Percentiles rank a stretch among this genome's conserved stretches.
These are phyloP conservation scores for Xylaria castorea DNA, from an alignment of 495 filamentous ascomycete species.

Conservation along the genomic window DNA sequence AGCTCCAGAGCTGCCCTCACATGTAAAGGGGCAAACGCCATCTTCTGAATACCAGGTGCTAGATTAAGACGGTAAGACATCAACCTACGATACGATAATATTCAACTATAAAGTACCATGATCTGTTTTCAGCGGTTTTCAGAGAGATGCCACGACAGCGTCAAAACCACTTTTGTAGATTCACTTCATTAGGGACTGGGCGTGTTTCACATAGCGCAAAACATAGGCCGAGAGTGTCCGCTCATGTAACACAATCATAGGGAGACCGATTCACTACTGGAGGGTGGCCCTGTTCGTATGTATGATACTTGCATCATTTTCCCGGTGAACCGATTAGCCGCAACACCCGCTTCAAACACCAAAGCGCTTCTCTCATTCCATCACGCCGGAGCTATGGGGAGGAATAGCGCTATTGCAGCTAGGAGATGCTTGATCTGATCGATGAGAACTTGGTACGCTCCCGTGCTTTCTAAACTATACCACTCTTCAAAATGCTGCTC, in stretches of 20 bases:
- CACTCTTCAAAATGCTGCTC: neutral
- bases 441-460: neutral
- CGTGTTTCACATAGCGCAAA: neutral
- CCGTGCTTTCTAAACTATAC: neutral
- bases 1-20: neutral
- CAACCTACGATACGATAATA: neutral
- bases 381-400: neutral
- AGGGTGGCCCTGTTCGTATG: neutral
- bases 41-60: neutral
- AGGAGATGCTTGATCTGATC: neutral
- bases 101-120: neutral
- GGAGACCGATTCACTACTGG: neutral
- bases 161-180: neutral
- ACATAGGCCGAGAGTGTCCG: neutral
- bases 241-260: neutral
- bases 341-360: neutral
- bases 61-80: neutral
- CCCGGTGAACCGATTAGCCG: neutral
- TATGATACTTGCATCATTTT: neutral
- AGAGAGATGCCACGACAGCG: neutral
- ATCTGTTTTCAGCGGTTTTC: neutral
- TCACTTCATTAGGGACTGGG: neutral
- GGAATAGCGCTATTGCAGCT: neutral
- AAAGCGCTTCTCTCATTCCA: neutral
- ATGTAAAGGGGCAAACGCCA: neutral